Evolutionary conservation across 345 rosid species (phyloP), one percentile per base, ranked within the genome.

Genomic region (Rhodamnia argentea): DNA sequence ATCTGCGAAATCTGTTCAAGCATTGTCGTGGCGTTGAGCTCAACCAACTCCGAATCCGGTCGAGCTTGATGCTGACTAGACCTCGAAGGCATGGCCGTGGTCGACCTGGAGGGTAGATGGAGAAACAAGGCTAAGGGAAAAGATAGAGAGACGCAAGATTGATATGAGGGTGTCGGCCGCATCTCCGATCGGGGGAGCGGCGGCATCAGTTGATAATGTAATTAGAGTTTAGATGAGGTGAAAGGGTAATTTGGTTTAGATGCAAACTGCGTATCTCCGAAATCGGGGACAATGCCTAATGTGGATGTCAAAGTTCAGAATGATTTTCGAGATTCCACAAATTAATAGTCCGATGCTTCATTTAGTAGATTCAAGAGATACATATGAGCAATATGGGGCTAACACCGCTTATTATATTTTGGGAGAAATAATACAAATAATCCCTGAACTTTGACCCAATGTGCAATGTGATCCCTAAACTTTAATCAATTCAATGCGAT

Each of bases 241-340:
- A n/a, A n/a, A n/a, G n/a, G n/a, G n/a, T n/a, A n/a, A n/a, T n/a
- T n/a, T n/a, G n/a, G n/a, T n/a, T n/a, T n/a, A 14, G 44, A 15
- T 16, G 44, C 44, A 64, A 22, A 55, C 10, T 22, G 26, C 15
- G 4, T 52, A 52, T 62, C 40, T 62, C 74, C 20, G 32, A 64
- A 18, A 64, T 12, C 0, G 0, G 76, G 0, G 76, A 16, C 3
- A 16, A 0, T 64, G 23, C 18, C 11, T 7, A 16, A 29, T 64
- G 16, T 15, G 40, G 23, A 32, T 2, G 13, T 32, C 10, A 22
- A 55, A 20, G 24, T 55, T 64, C 22, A 64, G 76, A 64, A 64
- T 29, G 44, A 64, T 16, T 64, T 29, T 29, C 12, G 1, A 64
- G 23, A 32, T 64, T 64, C 6, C 3, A 29, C 9, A 32, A 16